Base-by-base conservation (phyloP, 371 early-diverging fungal species). In the Rhizopus stolonifer region DNA sequence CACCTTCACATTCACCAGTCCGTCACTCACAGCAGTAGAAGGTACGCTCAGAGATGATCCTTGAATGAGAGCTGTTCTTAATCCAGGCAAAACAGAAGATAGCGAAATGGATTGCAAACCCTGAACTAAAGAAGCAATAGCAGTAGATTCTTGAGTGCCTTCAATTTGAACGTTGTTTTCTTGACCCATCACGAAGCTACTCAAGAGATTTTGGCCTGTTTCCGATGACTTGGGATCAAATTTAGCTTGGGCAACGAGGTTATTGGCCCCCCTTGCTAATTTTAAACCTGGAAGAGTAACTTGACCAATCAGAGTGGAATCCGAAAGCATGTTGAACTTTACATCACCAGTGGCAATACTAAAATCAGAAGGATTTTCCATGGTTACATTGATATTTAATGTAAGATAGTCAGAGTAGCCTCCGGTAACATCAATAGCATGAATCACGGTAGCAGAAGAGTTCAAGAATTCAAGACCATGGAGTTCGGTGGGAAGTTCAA, bases 401-500 rank as follows among this genome's bases (percentile, higher is more conserved):
- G 70, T 58, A 33, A 85, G 65, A 40, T 68, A 60, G 0, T 68
- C 58, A 19, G 67, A 22, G 2, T 69, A 55, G 34, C 86, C 86
- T 44, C 81, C 84, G n/a, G 64, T 70, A 34, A 85, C 81, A 42
- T 78, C 77, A 50, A 85, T 50, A 43, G 67, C 60, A 56, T 79
- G 72, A 46, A 82, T 72, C 7, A 65, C 57, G 2, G 81, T 70
- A 15, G 83, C 80, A 3, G 77, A 58, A 24, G 71, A 67, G 66
- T 77, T 76, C 43, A 85, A 56, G 45, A 80, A 82, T 57, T 81
- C 80, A 43, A 85, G 70, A 46, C 86, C 86, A 18, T 69, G 58
- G 25, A 85, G 61, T 34, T 60, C 31, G 5, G 82, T 76, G 22
- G 70, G 71, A 4, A 79, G 74, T 18, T 71, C 69, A 61, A 85